Evolutionary conservation across 495 filamentous ascomycete species (phyloP).

Genomic region (Penicillium flavigenum): DNA sequence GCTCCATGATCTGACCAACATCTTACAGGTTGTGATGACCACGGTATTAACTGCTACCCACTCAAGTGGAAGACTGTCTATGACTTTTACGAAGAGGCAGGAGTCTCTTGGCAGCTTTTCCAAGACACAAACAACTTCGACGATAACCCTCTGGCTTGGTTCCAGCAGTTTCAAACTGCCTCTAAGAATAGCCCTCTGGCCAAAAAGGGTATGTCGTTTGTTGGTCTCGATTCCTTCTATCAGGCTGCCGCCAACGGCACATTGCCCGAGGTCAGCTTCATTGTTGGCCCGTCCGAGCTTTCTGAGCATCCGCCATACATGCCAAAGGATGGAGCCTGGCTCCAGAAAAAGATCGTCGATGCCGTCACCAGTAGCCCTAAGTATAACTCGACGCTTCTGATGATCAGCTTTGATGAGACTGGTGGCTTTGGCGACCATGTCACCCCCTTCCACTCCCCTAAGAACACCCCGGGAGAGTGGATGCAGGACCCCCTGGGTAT

Average conservation of each 20-base stretch:
- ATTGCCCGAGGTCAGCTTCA: constrained; percentile 53
- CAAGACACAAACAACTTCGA: constrained; percentile 57
- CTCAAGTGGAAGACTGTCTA: constrained; percentile 55
- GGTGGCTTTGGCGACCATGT: constrained; percentile 59
- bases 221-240: constrained; percentile 51
- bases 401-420: constrained; percentile 57
- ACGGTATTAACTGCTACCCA: constrained; percentile 52
- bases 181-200: constrained; percentile 34
- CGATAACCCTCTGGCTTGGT: constrained; percentile 55
- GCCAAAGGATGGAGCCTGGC: constrained; percentile 57
- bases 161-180: constrained; percentile 53
- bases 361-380: constrained; percentile 50
- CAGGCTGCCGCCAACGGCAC: constrained; percentile 50
- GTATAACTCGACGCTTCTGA: constrained; percentile 49
- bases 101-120: constrained; percentile 55
- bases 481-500: constrained; percentile 50
- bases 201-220: constrained; percentile 46
- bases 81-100: constrained; percentile 52
- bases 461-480: constrained; percentile 54
- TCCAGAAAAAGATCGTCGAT: constrained; percentile 54
- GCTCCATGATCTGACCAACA: not conserved
- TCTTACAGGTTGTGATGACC: constrained; percentile 41
- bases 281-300: constrained; percentile 52
- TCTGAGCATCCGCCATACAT: constrained; percentile 55
- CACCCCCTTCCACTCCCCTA: constrained; percentile 51